phyloP scores from a whole-genome alignment of 2,329 filamentous ascomycete genomes.

The Kalmusia sp. region DNA sequence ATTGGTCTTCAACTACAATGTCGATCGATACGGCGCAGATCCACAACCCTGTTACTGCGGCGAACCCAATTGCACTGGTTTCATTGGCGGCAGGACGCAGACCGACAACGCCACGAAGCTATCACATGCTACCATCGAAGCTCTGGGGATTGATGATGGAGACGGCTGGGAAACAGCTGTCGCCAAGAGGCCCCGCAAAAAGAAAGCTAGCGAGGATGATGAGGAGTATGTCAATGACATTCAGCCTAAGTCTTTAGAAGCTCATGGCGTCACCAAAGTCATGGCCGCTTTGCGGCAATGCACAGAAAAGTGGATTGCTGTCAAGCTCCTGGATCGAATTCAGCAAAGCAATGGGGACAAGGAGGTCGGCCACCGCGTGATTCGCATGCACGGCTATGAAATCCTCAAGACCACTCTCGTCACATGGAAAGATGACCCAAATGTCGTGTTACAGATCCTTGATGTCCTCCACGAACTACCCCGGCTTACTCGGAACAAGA shows the following conservation, averaged over 20 bases:
- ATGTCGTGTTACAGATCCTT: constrained; percentile 87
- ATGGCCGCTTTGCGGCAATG: constrained; percentile 97
- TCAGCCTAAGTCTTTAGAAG: constrained; percentile 78
- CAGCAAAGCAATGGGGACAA: constrained; percentile 86
- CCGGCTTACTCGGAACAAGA: constrained; percentile 93
- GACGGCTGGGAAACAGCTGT: constrained; percentile 92
- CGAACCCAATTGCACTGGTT: constrained; percentile 92
- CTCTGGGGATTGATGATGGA: constrained; percentile 90
- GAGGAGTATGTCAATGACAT: constrained; percentile 95
- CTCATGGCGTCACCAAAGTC: constrained; percentile 87
- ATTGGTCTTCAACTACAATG: constrained; percentile 99
- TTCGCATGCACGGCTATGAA: constrained; percentile 96
- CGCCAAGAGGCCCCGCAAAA: constrained; percentile 89
- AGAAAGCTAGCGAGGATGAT: constrained; percentile 89
- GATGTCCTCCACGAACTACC: constrained; percentile 90
- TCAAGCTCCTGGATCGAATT: constrained; percentile 90
- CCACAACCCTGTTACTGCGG: constrained; percentile 97
- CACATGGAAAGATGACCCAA: constrained; percentile 87
- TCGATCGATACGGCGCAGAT: constrained; percentile 95
- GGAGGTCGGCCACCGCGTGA: constrained; percentile 83
- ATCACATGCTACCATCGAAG: constrained; percentile 87
- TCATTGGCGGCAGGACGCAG: constrained; percentile 97
- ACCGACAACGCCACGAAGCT: constrained; percentile 94
- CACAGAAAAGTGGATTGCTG: constrained; percentile 99
- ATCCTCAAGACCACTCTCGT: constrained; percentile 88